These are phyloP conservation scores for Dendrobium catenatum DNA, from an alignment of 106 monocot species.

Conservation along the genomic window DNA sequence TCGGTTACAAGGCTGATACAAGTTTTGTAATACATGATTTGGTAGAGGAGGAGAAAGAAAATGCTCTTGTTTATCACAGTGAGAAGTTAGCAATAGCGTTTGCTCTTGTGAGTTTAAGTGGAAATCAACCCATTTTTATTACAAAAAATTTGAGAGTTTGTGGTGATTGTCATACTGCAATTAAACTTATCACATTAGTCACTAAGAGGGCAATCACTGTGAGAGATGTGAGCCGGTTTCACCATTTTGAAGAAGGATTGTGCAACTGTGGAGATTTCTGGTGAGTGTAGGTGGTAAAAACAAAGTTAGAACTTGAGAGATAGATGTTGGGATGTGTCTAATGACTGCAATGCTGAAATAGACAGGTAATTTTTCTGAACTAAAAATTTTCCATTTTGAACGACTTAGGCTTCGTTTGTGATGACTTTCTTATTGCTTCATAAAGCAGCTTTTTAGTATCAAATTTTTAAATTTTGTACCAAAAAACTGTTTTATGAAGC, in stretches of 20 bases:
- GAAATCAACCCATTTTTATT: conserved; percentile 47
- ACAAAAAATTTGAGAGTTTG: conserved; percentile 81
- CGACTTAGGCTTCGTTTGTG: too few relatives aligned
- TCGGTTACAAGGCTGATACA: conserved; percentile 72
- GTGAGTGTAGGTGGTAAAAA: conserved; percentile 20
- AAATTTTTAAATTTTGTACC: too few relatives aligned
- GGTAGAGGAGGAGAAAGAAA: conserved; percentile 83
- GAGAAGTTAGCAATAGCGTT: conserved; percentile 92
- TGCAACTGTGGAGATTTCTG: conserved; percentile 90
- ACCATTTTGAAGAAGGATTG: conserved; percentile 69
- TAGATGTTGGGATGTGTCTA: too few relatives aligned
- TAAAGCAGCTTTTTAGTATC: too few relatives aligned
- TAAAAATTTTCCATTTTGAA: too few relatives aligned
- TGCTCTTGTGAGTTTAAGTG: conserved; percentile 40
- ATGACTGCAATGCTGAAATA: too few relatives aligned
- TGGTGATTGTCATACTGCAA: conserved; percentile 78
- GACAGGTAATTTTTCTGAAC: too few relatives aligned
- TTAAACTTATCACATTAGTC: conserved; percentile 56
- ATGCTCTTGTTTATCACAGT: conserved; percentile 73
- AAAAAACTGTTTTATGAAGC: too few relatives aligned
- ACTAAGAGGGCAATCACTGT: conserved; percentile 52
- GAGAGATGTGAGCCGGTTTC: conserved; percentile 71
- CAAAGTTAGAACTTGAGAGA: too few relatives aligned
- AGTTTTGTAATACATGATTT: conserved; percentile 75
- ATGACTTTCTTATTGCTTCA: too few relatives aligned